Base-by-base conservation (phyloP, 2,329 filamentous ascomycete genomes). In the Diaporthe sp. region DNA sequence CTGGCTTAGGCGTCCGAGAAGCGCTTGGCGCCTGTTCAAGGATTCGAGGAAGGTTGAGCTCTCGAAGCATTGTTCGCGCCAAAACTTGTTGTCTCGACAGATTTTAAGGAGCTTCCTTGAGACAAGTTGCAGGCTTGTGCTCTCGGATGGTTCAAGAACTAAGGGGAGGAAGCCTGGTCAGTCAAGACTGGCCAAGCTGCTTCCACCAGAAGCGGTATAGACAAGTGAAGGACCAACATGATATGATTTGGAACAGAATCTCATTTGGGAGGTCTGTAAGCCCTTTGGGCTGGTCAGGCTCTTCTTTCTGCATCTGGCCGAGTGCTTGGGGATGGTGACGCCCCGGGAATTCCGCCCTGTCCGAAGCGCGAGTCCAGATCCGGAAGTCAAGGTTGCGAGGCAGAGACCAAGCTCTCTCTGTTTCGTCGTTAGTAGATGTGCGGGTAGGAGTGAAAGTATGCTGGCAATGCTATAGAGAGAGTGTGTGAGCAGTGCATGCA, bases 21-120 rank as follows among this genome's bases (percentile, higher is more conserved):
- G 83, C 0, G 86, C 84, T 42, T 87, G 82, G 80, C 88, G 87
- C 22, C 90, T 88, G 75, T 88, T 88, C 34, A 94, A 88, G n/a
- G 87, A 85, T 44, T 91, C 88, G 80, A 93, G 90, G 82, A 92
- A 93, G 47, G 88, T 82, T 22, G 94, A 96, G 75, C 92, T 87
- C 49, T 92, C 88, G 82, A 97, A 95, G 82, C 94, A 96, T 81
- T 92, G 88, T 4, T 88, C 85, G 77, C 93, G 93, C 96, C 96
- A 98, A 49, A 96, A 86, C 53, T 88, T 89, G 79, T 94, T 90
- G 81, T 98, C 95, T 74, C 95, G 92, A 53, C 91, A 93, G 57
- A 97, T 86, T 42, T 86, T 84, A 39, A 92, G 88, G 75, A 96
- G 90, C 60, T 87, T 88, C 77, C 88, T 91, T 37, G 92, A 96